phyloP scores from a whole-genome alignment of 768 basidiomycete genomes.

The Inosperma sp. region DNA sequence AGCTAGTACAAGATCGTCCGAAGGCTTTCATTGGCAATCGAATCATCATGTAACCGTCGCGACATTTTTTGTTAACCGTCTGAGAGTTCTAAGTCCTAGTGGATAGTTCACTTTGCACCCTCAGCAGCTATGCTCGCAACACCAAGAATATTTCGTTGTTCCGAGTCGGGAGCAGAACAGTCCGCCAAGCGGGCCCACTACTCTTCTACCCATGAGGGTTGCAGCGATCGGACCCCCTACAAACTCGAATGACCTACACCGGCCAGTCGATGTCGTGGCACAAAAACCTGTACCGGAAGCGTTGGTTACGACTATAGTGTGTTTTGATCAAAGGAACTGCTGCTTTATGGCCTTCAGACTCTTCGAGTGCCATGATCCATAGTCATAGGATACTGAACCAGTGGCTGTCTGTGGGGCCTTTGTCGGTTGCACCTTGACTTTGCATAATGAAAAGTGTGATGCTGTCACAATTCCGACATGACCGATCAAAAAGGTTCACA shows the following conservation, averaged over 20 bases:
- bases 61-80: not conserved
- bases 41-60: slow-evolving; percentile 21
- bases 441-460: too few species aligned
- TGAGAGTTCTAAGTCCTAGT: slow-evolving; percentile 13
- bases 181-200: not conserved
- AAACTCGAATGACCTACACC: slow-evolving; percentile 8
- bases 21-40: slow-evolving; percentile 36
- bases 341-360: too few species aligned
- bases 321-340: not conserved
- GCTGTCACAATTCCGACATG: too few species aligned
- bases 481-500: too few species aligned
- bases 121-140: slow-evolving; percentile 16
- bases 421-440: too few species aligned
- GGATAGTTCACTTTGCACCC: slow-evolving; percentile 22
- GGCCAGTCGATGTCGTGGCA: slow-evolving; percentile 12
- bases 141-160: slow-evolving; percentile 15
- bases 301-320: slow-evolving; percentile 6
- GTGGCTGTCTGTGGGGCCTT: too few species aligned
- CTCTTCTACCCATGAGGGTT: slow-evolving; percentile 4
- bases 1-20: too few species aligned
- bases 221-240: slow-evolving; percentile 20
- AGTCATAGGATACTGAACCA: too few species aligned
- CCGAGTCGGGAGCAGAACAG: not conserved
- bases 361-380: too few species aligned
- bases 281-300: slow-evolving; percentile 17